Percentiles rank a stretch among this genome's conserved stretches.
These are phyloP conservation scores for Mycosphaerella sp. DNA, from an alignment of 2,329 filamentous ascomycete species.

Conservation along the genomic window DNA sequence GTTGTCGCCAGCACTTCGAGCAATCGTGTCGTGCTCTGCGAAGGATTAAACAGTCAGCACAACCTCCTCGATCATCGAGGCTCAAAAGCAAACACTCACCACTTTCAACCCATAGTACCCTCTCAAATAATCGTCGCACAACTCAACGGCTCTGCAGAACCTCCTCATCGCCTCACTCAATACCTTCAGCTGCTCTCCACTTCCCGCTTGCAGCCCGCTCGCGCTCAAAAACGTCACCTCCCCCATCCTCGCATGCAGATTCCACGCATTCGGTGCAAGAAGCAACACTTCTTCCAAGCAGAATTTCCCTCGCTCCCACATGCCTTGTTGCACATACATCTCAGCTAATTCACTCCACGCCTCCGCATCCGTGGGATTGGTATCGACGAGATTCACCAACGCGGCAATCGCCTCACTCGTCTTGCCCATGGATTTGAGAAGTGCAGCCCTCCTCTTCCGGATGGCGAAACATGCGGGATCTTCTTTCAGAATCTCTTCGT, in stretches of 20 bases:
- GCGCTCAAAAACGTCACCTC: slow-evolving; percentile 71
- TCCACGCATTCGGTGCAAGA: slow-evolving; percentile 88
- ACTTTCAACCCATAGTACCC: slow-evolving; percentile 89
- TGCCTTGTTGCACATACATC: slow-evolving; percentile 71
- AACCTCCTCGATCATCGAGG: slow-evolving; percentile 29
- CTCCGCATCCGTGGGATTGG: slow-evolving; percentile 83
- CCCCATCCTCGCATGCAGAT: slow-evolving; percentile 82
- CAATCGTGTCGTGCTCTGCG: slow-evolving; percentile 23
- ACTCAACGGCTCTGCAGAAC: slow-evolving; percentile 84
- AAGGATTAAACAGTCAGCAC: slow-evolving; percentile 1
- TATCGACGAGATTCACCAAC: slow-evolving; percentile 69
- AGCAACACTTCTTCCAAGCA: slow-evolving; percentile 86
- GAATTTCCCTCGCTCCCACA: slow-evolving; percentile 78
- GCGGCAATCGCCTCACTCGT: slow-evolving; percentile 65
- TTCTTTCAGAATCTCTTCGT: slow-evolving; percentile 66
- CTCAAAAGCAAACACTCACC: slow-evolving; percentile 41
- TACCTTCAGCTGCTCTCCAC: slow-evolving; percentile 40
- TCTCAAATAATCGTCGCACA: slow-evolving; percentile 86
- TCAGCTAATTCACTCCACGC: slow-evolving; percentile 89
- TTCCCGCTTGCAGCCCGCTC: slow-evolving; percentile 28
- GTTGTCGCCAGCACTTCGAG: slow-evolving; percentile 21
- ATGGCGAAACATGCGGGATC: slow-evolving; percentile 78
- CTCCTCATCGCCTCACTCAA: slow-evolving; percentile 70
- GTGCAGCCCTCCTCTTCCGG: slow-evolving; percentile 72
- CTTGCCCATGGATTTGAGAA: slow-evolving; percentile 68